These are phyloP conservation scores for Picea mariana DNA, from an alignment of 83 land plant species.

Conservation along the genomic window DNA sequence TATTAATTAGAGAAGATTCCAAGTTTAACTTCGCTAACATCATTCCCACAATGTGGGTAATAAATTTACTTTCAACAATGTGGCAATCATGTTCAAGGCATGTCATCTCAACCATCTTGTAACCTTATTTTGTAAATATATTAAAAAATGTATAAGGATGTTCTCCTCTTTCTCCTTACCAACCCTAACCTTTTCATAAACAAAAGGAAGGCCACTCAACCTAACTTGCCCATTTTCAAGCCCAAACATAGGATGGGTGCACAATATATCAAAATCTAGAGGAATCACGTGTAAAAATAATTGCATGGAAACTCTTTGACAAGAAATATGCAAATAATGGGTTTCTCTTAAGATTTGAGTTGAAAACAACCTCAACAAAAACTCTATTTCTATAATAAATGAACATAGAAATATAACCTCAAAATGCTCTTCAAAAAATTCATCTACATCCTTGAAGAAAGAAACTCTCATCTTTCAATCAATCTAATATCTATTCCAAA, in stretches of 20 bases:
- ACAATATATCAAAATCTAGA: slow-evolving; percentile 23
- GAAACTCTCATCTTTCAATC: slow-evolving; percentile 33
- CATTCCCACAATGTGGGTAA: background rate
- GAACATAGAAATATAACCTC: slow-evolving; percentile 63
- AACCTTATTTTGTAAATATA: slow-evolving; percentile 47
- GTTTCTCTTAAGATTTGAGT: slow-evolving; percentile 40
- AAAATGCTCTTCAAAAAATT: slow-evolving; percentile 79
- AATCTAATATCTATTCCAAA: slow-evolving; percentile 58
- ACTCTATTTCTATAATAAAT: slow-evolving; percentile 56
- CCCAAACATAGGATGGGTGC: too few species aligned
- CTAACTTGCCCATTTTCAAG: slow-evolving; percentile 59
- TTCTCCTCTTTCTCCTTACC: slow-evolving; percentile 19
- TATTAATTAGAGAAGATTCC: too few species aligned
- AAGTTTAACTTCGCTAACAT: background rate
- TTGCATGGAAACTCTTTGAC: slow-evolving; percentile 73
- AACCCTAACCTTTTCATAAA: background rate
- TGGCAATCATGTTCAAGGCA: slow-evolving; percentile 34
- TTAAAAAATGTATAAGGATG: slow-evolving; percentile 43
- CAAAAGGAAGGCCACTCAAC: slow-evolving; percentile 25
- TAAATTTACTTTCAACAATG: slow-evolving; percentile 12
- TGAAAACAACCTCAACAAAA: slow-evolving; percentile 44
- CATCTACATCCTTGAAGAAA: slow-evolving; percentile 26
- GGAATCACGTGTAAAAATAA: slow-evolving; percentile 56
- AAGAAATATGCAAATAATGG: slow-evolving; percentile 70
- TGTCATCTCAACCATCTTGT: slow-evolving; percentile 41